These are phyloP conservation scores for Endogone sp. DNA, from an alignment of 192 early-diverging fungal species.

Conservation along the genomic window DNA sequence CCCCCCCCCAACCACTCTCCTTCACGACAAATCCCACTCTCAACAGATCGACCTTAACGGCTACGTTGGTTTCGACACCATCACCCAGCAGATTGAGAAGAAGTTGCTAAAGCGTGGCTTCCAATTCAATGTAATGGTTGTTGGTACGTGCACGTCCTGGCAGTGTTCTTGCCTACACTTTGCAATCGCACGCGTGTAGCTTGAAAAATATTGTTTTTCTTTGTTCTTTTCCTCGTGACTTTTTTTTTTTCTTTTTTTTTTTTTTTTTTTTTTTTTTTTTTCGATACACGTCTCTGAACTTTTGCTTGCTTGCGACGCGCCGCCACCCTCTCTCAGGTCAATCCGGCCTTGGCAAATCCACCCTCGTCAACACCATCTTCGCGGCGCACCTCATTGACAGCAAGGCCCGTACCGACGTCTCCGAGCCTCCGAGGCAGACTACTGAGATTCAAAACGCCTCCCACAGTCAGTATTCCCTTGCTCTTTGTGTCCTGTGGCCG, in stretches of 20 bases:
- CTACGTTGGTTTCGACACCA: constrained; percentile 98
- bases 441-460: constrained; percentile 91
- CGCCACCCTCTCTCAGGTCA: constrained; percentile 56
- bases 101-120: constrained; percentile 97
- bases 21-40: too few species aligned
- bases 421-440: constrained; percentile 86
- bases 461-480: constrained; percentile 67
- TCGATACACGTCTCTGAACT: too few species aligned
- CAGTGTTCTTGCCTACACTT: background rate
- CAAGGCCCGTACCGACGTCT: constrained; percentile 77
- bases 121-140: constrained; percentile 97
- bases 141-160: constrained; percentile 57
- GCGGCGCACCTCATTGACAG: constrained; percentile 92
- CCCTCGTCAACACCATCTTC: constrained; percentile 98
- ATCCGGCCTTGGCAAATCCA: constrained; percentile 97
- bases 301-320: background rate
- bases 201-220: too few species aligned
- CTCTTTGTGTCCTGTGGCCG: too few species aligned
- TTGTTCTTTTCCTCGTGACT: too few species aligned
- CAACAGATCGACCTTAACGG: constrained; percentile 63
- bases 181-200: background rate
- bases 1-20: too few species aligned
- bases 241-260: background rate
- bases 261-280: constrained; percentile 3
- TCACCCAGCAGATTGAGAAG: constrained; percentile 96